Evolutionary conservation across 108 stramenopile genomes (phyloP), one percentile per base, ranked within the genome.

Genomic region (Nitzschia putrida): DNA sequence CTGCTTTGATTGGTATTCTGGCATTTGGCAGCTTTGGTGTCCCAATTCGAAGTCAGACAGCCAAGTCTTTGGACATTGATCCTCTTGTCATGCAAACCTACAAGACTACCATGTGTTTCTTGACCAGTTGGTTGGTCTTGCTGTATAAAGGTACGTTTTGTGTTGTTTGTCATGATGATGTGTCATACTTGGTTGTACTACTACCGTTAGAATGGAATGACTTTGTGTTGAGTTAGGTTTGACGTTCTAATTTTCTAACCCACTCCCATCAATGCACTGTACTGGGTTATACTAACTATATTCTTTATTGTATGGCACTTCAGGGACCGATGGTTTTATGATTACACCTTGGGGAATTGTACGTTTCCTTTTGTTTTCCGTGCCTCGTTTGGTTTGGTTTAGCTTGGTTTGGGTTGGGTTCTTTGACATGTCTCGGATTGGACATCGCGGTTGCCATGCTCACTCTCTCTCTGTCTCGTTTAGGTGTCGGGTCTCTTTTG

Each of bases 71-170:
- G n/a, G 77, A 93, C 64, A 78, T 93, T 63, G 90, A 95, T 61
- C 90, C 92, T 0, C 75, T 95, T 3, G 90, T 87, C 26, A 88
- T 95, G 73, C 94, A 95, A 75, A 63, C 84, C 50, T 95, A 95
- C 80, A 95, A 95, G 74, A 89, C 86, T 13, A 63, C 68, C 14
- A 86, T 90, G 81, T 88, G 86, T 56, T 89, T 95, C 57, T 12
- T 84, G 14, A 90, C 88, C 7, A 78, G 76, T 44, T 90, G 80
- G 84, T n/a, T 85, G 10, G 77, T 85, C 53, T 26, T 75, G 13
- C 53, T 68, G 12, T 26, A 43, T 34, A 34, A 34, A 22, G 67
- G 61, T 63, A 14, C 20, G 61, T 63, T 9, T 49, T 16, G 47
- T 18, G 18, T 34, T n/a, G 44, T 44, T 9, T 44, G 44, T 44